Evolutionary conservation across 805 yeast genomes (phyloP).

Genomic region (Pichia phayaonensis): DNA sequence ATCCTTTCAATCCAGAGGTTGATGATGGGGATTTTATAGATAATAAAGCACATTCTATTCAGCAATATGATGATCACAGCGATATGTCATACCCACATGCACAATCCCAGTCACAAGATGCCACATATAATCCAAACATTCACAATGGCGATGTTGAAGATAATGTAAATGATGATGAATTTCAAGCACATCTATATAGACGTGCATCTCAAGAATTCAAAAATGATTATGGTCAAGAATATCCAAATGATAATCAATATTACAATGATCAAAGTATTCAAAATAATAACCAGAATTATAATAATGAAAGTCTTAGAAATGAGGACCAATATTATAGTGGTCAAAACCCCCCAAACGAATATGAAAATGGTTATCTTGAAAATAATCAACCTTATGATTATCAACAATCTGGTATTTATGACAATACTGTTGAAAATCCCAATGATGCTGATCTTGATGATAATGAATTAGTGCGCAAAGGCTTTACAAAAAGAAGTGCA

Average conservation of each 20-base stretch:
- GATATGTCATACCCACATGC: neutral
- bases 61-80: neutral
- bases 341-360: neutral
- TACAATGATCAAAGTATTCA: neutral
- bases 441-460: neutral
- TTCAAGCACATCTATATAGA: neutral
- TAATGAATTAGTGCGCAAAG: constrained; percentile 4
- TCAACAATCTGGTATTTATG: neutral
- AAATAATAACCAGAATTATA: no score
- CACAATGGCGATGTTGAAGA: neutral
- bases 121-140: neutral
- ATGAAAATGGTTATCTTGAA: neutral
- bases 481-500: constrained; percentile 18
- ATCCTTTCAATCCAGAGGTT: neutral
- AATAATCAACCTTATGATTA: neutral
- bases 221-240: neutral
- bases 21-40: neutral
- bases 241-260: neutral
- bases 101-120: neutral
- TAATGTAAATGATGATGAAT: neutral
- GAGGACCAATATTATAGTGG: no score
- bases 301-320: no score
- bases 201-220: neutral
- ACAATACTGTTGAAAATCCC: neutral
- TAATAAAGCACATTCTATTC: neutral